Base-by-base conservation (phyloP, 2,329 filamentous ascomycete genomes). In the Leptographium procerum region DNA sequence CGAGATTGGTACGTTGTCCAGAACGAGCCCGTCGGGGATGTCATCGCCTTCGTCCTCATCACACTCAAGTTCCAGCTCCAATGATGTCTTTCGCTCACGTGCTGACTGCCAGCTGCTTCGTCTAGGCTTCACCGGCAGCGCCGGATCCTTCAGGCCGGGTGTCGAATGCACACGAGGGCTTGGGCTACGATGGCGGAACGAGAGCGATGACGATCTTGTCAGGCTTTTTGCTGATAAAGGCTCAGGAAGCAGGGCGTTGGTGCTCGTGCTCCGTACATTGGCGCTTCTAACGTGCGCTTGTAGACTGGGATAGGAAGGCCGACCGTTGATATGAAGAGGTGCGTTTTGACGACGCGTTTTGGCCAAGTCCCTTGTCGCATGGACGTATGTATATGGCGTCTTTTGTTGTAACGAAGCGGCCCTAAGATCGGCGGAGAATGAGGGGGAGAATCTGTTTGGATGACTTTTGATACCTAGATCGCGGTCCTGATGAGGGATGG, bases 1-100 rank as follows among this genome's bases (percentile, higher is more conserved):
- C 0, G 88, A 91, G 52, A 94, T 83, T 6, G 89, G 89, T 2
- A 94, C 85, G 63, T 94, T 94, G 72, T 89, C 88, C 52, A 94
- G 80, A 56, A 91, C 79, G 28, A 88, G 80, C 57, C 89, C 88
- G 29, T 91, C 88, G 0, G 89, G 89, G 33, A 94, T 85, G 59
- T 89, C 83, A 66, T 91, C 87, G 57, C 83, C 85, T 57, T 91
- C 86, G 64, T 91, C 87, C 55, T 86, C 83, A 64, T 89, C 84
- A 61, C 81, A 91, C 67, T 92, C 88, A 57, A 82, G 81, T 68
- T 94, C 89, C 56, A 90, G 75, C 65, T 91, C 83, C 60, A 84
- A 73, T 1, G 82, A 77, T 0, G 85, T 83, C 69, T 90, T 92
- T 59, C 85, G 78, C 48, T 82, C 77, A 6, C 75, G 73, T 51